Conservation (phyloP, 75 land plant species). For the Pinus albicaulis region DNA sequence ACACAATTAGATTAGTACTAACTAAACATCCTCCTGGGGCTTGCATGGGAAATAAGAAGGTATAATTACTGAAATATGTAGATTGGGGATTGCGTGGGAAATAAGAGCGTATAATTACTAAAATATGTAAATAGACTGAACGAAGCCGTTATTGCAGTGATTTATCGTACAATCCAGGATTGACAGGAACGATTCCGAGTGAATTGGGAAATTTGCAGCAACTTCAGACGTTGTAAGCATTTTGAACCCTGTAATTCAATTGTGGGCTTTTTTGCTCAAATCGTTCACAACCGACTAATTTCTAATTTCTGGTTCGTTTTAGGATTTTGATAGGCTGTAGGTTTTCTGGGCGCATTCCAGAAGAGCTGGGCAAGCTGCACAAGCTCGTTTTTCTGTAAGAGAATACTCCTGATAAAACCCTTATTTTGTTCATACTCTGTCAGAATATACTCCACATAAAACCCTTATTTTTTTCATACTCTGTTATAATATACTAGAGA, state of each 20-base stretch:
- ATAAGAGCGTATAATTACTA: not conserved
- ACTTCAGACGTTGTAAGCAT: conserved; percentile 44
- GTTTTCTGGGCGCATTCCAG: conserved; percentile 50
- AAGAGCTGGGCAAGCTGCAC: conserved; percentile 46
- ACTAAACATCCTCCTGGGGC: too few relatives aligned
- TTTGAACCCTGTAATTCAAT: not conserved
- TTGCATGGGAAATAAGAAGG: too few relatives aligned
- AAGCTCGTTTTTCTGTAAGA: conserved; percentile 56
- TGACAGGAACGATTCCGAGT: conserved; percentile 48
- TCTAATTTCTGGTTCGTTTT: conserved; percentile 3
- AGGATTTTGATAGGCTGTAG: conserved; percentile 55
- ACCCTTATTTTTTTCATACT: not conserved
- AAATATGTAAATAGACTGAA: not conserved
- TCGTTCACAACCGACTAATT: too few relatives aligned
- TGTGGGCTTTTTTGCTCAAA: not conserved
- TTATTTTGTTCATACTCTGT: too few relatives aligned
- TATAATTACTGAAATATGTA: too few relatives aligned
- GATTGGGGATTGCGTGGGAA: too few relatives aligned
- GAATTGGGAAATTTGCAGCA: conserved; percentile 28
- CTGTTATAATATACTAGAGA: too few relatives aligned
- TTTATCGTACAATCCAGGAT: conserved; percentile 42
- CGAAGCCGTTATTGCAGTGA: conserved; percentile 30
- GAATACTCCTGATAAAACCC: not conserved
- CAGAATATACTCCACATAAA: too few relatives aligned
- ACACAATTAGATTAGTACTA: too few relatives aligned